Evolutionary conservation across 352 stramenopile genomes (phyloP), one percentile per base, ranked within the genome.

Genomic region (Phytopythium kandeliae): DNA sequence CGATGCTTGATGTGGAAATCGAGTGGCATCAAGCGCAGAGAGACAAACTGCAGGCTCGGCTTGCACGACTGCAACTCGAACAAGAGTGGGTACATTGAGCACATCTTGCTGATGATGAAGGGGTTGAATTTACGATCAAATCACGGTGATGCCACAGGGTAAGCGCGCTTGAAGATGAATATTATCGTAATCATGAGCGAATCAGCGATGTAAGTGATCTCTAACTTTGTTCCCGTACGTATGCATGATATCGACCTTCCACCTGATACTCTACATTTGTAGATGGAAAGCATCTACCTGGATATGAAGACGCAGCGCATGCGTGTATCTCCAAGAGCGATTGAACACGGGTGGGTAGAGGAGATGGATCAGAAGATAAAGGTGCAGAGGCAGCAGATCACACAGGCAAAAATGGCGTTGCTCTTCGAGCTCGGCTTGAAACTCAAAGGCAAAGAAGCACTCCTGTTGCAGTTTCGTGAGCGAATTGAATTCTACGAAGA

Each of bases 291-390:
- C 25, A 86, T 89, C 35, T 92, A 84, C 38, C 55, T 90, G 28
- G 82, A 92, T 47, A 92, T 90, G 82, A 71, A 87, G 49, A 82
- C 68, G 0, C 82, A 92, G 55, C 69, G 75, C 1, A 65, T 86
- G 51, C 75, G 77, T 11, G 67, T 92, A 13, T 92, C 78, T 1
- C 78, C 82, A 2, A 71, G 82, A 11, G 82, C 82, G 3, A 90
- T 92, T 28, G 75, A 89, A 24, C 75, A 90, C 9, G 82, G 82
- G 1, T 92, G 78, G 82, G 73, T 92, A 1, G 77, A 89, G 65
- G 78, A 89, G 36, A 90, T 92, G 78, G 78, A 92, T 34, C 62
- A 62, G 3, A 89, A 89, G 48, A 84, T 89, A 62, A 69, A 78
- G 9, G 25, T 55, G 10, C 77, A 92, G 49, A 73, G 78, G 17